Evolutionary conservation across 1,284 basidiomycete genomes (phyloP).

Genomic region (Dichomitus squalens): DNA sequence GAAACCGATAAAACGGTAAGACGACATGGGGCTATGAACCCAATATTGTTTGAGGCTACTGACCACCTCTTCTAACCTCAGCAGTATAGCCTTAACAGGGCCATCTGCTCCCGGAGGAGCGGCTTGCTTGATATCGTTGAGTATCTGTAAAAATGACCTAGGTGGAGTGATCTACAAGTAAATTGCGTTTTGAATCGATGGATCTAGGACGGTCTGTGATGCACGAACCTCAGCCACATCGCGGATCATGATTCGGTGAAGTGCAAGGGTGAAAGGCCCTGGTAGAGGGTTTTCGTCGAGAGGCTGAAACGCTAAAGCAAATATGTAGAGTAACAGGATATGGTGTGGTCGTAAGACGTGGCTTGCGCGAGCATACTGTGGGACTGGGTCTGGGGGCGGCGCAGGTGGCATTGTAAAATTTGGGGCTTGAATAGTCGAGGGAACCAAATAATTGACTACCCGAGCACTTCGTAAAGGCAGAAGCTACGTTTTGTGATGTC

Average conservation of each 20-base stretch:
- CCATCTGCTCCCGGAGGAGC: constrained; percentile 17
- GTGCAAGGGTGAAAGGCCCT: constrained; percentile 58
- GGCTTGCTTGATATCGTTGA: constrained; percentile 33
- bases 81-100: constrained; percentile 27
- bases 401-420: constrained; percentile 48
- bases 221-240: constrained; percentile 30
- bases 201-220: neutral
- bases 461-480: too few species aligned
- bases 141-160: constrained; percentile 40
- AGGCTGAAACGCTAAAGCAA: constrained; percentile 62
- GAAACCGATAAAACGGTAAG: neutral
- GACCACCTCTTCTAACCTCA: constrained; percentile 48
- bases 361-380: constrained; percentile 36
- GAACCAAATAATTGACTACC: neutral
- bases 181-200: neutral
- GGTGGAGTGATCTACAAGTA: constrained; percentile 41
- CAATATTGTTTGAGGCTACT: constrained; percentile 16
- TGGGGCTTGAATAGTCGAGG: neutral
- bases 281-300: constrained; percentile 53
- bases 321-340: constrained; percentile 61
- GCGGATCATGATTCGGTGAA: constrained; percentile 33
- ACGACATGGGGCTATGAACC: neutral
- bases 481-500: too few species aligned
- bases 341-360: constrained; percentile 75
- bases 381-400: constrained; percentile 10